Conservation (phyloP, 192 early-diverging fungal genomes). For the Rhizoclosmatium sp. region DNA sequence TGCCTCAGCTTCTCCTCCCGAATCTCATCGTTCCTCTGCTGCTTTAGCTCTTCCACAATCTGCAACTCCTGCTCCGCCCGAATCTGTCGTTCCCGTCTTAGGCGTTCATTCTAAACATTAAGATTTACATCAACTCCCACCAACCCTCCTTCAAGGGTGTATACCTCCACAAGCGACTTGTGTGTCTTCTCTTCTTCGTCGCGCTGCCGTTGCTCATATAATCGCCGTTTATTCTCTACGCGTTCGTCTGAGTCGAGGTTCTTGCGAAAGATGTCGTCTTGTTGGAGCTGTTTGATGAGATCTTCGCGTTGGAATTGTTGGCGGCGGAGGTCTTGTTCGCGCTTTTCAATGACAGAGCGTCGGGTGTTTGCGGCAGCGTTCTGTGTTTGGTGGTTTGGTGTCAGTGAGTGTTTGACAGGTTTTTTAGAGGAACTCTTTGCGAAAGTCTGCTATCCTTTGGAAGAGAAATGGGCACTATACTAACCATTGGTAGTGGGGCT, state of each 20-base stretch:
- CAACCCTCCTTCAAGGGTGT: background rate
- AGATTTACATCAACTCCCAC: background rate
- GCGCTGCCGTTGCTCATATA: conserved; percentile 41
- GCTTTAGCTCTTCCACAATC: conserved; percentile 48
- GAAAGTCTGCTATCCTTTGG: no score
- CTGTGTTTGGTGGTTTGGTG: conserved; percentile 3
- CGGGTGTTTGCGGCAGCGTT: conserved; percentile 15
- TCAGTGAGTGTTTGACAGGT: background rate
- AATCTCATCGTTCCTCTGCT: conserved; percentile 43
- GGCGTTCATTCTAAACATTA: conserved; percentile 34
- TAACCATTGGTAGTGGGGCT: no score
- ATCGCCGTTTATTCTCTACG: conserved; percentile 53
- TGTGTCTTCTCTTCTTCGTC: conserved; percentile 49
- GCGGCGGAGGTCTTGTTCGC: conserved; percentile 51
- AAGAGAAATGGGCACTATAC: no score
- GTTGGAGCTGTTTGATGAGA: conserved; percentile 52
- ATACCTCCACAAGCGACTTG: conserved; percentile 48
- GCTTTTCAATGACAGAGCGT: conserved; percentile 38
- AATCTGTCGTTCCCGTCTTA: conserved; percentile 37
- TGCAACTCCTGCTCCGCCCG: conserved; percentile 44
- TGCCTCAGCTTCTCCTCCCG: conserved; percentile 61
- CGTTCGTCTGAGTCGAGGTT: conserved; percentile 52
- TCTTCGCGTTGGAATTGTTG: conserved; percentile 54
- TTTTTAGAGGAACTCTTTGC: no score
- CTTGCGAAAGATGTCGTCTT: conserved; percentile 50